Conservation (phyloP, 1,139 yeast species). For the Ogataea hybrid region DNA sequence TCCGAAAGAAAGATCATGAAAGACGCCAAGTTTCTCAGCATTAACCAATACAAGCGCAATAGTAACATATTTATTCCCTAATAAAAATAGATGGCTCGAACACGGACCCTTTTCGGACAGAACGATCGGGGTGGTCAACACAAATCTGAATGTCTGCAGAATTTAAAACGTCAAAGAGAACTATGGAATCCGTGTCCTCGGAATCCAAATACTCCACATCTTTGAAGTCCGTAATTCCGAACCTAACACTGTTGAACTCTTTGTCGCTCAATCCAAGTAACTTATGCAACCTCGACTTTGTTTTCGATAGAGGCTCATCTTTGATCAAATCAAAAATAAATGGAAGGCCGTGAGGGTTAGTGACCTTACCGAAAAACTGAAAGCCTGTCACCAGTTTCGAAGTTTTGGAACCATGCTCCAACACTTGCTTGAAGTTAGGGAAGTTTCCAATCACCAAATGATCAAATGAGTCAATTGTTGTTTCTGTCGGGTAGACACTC, state of each 20-base stretch:
- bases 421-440: slow-evolving; percentile 37
- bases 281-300: slow-evolving; percentile 66
- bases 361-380: slow-evolving; percentile 75
- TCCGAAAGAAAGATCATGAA: slow-evolving; percentile 34
- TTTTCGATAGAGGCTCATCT: slow-evolving; percentile 61
- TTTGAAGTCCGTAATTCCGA: slow-evolving; percentile 47
- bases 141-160: slow-evolving; percentile 48
- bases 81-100: slow-evolving; percentile 63
- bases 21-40: slow-evolving; percentile 3
- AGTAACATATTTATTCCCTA: slow-evolving; percentile 29
- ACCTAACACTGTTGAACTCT: slow-evolving; percentile 71
- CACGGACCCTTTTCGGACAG: slow-evolving; percentile 44
- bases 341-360: slow-evolving; percentile 82
- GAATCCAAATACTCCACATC: slow-evolving; percentile 48
- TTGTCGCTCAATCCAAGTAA: slow-evolving; percentile 71
- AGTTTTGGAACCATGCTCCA: slow-evolving; percentile 19
- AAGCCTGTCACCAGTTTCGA: slow-evolving; percentile 45
- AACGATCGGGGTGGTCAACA: slow-evolving; percentile 83
- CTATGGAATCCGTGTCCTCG: slow-evolving; percentile 49
- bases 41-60: slow-evolving; percentile 4
- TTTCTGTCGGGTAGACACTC: slow-evolving; percentile 39
- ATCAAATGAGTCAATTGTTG: slow-evolving; percentile 29
- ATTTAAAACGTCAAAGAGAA: slow-evolving; percentile 55
- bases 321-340: slow-evolving; percentile 70
- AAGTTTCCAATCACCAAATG: slow-evolving; percentile 33